These are phyloP conservation scores for Cyberlindnera petersonii DNA, from an alignment of 805 yeast species.

Conservation along the genomic window DNA sequence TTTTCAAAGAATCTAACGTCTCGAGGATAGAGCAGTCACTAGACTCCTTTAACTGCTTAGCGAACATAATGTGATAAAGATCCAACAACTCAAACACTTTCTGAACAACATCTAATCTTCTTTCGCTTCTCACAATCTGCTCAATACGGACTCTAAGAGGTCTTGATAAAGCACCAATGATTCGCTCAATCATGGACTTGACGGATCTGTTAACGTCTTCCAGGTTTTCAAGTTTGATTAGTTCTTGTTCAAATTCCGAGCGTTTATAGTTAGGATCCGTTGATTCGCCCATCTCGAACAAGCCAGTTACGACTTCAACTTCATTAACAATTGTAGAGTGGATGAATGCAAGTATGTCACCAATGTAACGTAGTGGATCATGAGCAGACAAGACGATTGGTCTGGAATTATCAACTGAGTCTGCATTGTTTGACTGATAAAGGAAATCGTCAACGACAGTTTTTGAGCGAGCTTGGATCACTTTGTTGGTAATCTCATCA, in stretches of 20 bases:
- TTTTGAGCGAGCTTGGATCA: slow-evolving; percentile 69
- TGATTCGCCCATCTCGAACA: slow-evolving; percentile 45
- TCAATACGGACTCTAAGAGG: slow-evolving; percentile 65
- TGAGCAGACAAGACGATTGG: slow-evolving; percentile 66
- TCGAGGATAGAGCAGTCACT: slow-evolving; percentile 22
- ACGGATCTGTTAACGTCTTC: slow-evolving; percentile 18
- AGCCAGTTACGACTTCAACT: slow-evolving; percentile 62
- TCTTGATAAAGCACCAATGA: slow-evolving; percentile 51
- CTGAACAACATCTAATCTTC: slow-evolving; percentile 49
- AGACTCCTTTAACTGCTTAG: slow-evolving; percentile 24
- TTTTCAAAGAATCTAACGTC: slow-evolving; percentile 32
- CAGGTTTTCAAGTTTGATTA: slow-evolving; percentile 18
- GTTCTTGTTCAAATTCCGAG: slow-evolving; percentile 32
- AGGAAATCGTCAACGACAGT: slow-evolving; percentile 63
- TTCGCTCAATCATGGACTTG: slow-evolving; percentile 40
- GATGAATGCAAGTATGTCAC: slow-evolving; percentile 84
- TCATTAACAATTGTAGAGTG: slow-evolving; percentile 87
- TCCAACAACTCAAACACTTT: slow-evolving; percentile 60
- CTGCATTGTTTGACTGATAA: slow-evolving; percentile 42
- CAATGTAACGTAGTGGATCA: slow-evolving; percentile 78
- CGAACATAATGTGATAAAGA: slow-evolving; percentile 67
- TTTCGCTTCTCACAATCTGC: slow-evolving; percentile 62
- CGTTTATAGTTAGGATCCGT: slow-evolving; percentile 17
- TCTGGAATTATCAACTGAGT: slow-evolving; percentile 27
- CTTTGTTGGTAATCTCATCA: slow-evolving; percentile 53